Conservation (phyloP, 768 basidiomycete species). For the Calocybe indica region DNA sequence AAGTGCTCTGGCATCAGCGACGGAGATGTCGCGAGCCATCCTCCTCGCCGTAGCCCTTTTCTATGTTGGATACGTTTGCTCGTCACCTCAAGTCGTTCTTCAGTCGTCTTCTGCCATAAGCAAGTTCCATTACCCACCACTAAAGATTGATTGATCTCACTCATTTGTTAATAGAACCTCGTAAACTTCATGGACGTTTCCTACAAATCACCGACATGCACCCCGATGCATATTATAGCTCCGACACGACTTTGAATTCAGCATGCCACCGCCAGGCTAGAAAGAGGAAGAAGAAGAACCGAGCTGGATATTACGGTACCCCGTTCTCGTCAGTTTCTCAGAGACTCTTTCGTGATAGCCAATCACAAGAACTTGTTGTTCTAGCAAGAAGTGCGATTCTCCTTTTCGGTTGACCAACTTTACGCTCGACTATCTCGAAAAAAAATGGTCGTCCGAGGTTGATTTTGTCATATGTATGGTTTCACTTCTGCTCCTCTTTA, state of each 20-base stretch:
- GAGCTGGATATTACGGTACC: constrained; percentile 59
- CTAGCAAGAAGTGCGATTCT: constrained; percentile 69
- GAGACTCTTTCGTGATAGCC: background rate
- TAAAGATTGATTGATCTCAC: background rate
- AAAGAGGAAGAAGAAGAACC: constrained; percentile 40
- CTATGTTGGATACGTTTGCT: constrained; percentile 14
- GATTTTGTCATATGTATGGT: constrained; percentile 85
- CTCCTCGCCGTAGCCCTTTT: constrained; percentile 10
- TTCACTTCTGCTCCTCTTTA: constrained; percentile 5
- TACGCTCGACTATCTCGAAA: constrained; percentile 74
- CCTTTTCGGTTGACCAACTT: constrained; percentile 74
- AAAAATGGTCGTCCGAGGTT: constrained; percentile 76
- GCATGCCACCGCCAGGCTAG: constrained; percentile 66
- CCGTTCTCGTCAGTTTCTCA: constrained; percentile 51
- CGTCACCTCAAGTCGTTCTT: constrained; percentile 37
- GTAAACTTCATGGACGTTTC: constrained; percentile 64
- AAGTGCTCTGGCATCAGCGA: too few species aligned
- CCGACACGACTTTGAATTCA: constrained; percentile 44
- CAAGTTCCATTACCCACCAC: constrained; percentile 14
- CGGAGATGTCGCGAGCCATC: too few species aligned
- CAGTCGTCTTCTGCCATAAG: constrained; percentile 20
- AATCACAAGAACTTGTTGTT: background rate
- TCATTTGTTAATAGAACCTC: constrained; percentile 25
- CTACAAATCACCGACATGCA: constrained; percentile 83
- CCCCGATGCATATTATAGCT: constrained; percentile 64